These are phyloP conservation scores for Cytidiella melzeri DNA, from an alignment of 768 basidiomycete genomes.

Conservation along the genomic window DNA sequence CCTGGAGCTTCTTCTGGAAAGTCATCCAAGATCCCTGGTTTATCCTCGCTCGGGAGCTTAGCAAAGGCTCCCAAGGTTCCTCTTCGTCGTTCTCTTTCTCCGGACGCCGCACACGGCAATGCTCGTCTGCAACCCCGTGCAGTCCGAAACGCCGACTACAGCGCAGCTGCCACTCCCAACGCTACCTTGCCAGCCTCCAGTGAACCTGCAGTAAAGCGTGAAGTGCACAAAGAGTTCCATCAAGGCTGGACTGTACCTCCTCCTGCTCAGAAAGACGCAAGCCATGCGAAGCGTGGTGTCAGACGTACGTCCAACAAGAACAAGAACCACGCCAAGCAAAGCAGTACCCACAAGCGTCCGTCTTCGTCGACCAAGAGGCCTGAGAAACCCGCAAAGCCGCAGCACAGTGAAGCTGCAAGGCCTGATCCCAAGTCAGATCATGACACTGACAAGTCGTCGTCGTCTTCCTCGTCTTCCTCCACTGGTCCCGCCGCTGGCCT, in stretches of 20 bases:
- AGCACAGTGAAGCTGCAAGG: not conserved
- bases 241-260: not conserved
- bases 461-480: not conserved
- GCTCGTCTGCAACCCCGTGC: not conserved
- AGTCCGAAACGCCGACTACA: conserved; percentile 10
- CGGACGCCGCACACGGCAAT: not conserved
- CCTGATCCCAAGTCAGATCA: not conserved
- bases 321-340: not conserved
- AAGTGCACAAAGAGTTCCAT: conserved; percentile 3
- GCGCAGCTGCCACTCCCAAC: conserved; percentile 6
- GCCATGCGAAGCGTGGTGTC: not conserved
- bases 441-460: not conserved
- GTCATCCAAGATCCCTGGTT: not conserved
- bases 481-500: not conserved
- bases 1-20: too few species aligned
- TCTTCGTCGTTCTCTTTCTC: not conserved
- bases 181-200: conserved; percentile 1
- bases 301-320: not conserved
- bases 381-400: not conserved
- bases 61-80: not conserved
- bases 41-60: not conserved
- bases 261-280: not conserved
- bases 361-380: not conserved
- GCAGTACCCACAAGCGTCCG: not conserved
- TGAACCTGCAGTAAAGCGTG: not conserved